phyloP scores from a whole-genome alignment of 78 protist species.

The Anaeramoeba ignava region DNA sequence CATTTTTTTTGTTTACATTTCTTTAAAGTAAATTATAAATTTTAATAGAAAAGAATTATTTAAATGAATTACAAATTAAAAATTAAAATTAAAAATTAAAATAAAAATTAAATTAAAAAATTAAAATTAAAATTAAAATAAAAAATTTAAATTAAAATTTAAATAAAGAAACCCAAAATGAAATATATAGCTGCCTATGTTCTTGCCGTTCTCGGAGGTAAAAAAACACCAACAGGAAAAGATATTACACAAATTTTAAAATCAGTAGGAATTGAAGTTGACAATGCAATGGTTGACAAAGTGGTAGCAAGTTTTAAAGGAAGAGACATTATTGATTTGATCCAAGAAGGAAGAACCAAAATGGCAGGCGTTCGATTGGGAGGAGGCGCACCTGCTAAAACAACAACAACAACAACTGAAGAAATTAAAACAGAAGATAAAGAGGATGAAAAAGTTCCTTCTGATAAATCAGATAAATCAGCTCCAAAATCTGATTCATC shows the following conservation, averaged over 20 bases:
- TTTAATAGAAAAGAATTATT: no score
- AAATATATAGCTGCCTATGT: constrained; percentile 64
- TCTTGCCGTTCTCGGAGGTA: constrained; percentile 49
- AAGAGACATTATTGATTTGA: constrained; percentile 37
- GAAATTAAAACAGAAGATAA: constrained; percentile 24
- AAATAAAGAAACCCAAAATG: constrained; percentile 21
- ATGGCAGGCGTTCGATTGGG: constrained; percentile 43
- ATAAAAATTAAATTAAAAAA: no score
- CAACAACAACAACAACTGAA: constrained; percentile 28
- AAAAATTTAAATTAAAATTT: no score
- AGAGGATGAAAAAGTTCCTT: constrained; percentile 1
- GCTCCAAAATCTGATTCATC: no score
- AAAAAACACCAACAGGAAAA: constrained; percentile 29
- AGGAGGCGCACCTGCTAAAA: constrained; percentile 39
- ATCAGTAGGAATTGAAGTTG: constrained; percentile 42
- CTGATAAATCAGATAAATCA: no score
- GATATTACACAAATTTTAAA: constrained; percentile 39
- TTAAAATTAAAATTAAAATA: no score
- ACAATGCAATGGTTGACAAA: constrained; percentile 13
- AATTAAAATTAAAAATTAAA: no score
- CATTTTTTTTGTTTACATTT: no score
- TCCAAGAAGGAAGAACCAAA: constrained; percentile 42
- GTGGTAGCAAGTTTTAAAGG: constrained; percentile 41
- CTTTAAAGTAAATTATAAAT: no score
- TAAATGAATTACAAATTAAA: no score